These are phyloP conservation scores for Mortierella sp. DNA, from an alignment of 371 early-diverging fungal genomes.

Conservation along the genomic window DNA sequence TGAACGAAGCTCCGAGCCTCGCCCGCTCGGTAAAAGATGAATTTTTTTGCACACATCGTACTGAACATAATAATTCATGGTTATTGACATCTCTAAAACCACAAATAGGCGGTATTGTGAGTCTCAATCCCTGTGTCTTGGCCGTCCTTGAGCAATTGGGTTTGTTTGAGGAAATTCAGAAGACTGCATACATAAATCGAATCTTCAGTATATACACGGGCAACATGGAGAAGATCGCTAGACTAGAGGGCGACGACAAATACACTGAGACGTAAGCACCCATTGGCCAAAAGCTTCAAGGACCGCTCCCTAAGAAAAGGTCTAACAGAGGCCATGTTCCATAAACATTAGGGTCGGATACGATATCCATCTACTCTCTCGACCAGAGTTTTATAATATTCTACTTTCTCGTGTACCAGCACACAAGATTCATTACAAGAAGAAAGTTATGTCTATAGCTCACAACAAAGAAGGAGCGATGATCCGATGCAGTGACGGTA, in stretches of 20 bases:
- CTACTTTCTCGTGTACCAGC: slow-evolving; percentile 13
- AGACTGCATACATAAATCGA: not conserved
- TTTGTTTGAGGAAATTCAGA: not conserved
- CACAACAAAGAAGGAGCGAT: not conserved
- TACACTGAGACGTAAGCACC: too few species aligned
- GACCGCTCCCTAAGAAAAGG: too few species aligned
- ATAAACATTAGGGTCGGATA: slow-evolving; percentile 13
- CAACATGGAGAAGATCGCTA: not conserved
- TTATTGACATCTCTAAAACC: too few species aligned
- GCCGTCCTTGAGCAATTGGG: not conserved
- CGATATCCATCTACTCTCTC: not conserved
- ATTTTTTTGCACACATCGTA: not conserved
- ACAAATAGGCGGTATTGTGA: not conserved
- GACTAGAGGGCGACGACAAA: not conserved
- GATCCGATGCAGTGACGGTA: not conserved
- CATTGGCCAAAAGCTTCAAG: too few species aligned
- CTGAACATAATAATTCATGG: too few species aligned
- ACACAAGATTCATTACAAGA: slow-evolving; percentile 10
- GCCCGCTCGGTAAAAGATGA: slow-evolving; percentile 7
- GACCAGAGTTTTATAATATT: slow-evolving; percentile 9
- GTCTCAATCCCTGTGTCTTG: not conserved
- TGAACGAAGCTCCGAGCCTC: slow-evolving; percentile 3
- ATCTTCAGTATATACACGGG: not conserved
- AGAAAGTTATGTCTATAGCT: not conserved
- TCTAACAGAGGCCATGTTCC: too few species aligned